Evolutionary conservation across 352 stramenopile species (phyloP).

Genomic region (Phytophthora hibernalis): DNA sequence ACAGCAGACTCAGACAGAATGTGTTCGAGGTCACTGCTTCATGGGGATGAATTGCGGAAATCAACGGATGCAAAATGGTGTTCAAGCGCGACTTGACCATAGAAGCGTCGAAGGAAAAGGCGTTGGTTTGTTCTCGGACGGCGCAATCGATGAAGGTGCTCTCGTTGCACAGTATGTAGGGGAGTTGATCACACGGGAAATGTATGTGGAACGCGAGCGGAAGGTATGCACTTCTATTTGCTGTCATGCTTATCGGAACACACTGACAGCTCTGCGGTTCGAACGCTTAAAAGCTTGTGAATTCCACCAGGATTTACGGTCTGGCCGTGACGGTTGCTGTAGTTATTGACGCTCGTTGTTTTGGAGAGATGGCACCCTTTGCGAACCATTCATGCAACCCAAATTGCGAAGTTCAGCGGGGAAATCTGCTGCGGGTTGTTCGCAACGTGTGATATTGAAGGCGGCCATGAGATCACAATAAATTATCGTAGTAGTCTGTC

Average conservation of each 20-base stretch:
- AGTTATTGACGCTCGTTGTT: neutral
- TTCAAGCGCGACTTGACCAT: neutral
- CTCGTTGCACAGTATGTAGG: constrained; percentile 12
- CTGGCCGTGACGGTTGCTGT: neutral
- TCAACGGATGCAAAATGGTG: constrained; percentile 9
- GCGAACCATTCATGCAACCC: neutral
- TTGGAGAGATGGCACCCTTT: neutral
- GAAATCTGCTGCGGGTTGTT: neutral
- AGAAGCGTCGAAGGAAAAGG: constrained; percentile 2
- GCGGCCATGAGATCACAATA: neutral
- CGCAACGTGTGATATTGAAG: neutral
- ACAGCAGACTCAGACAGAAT: constrained; percentile 4
- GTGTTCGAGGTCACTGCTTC: constrained; percentile 7
- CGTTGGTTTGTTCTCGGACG: neutral
- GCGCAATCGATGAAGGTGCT: neutral
- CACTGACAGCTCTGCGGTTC: neutral
- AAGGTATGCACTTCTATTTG: too few species aligned
- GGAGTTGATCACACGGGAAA: neutral
- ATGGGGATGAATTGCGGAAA: neutral
- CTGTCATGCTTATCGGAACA: neutral
- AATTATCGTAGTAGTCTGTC: neutral
- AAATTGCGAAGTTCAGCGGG: neutral
- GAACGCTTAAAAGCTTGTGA: too few species aligned
- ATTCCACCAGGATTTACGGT: neutral
- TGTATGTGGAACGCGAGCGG: constrained; percentile 2